Evolutionary conservation across 2,329 filamentous ascomycete species (phyloP).

Genomic region (Boeremia lycopersici): DNA sequence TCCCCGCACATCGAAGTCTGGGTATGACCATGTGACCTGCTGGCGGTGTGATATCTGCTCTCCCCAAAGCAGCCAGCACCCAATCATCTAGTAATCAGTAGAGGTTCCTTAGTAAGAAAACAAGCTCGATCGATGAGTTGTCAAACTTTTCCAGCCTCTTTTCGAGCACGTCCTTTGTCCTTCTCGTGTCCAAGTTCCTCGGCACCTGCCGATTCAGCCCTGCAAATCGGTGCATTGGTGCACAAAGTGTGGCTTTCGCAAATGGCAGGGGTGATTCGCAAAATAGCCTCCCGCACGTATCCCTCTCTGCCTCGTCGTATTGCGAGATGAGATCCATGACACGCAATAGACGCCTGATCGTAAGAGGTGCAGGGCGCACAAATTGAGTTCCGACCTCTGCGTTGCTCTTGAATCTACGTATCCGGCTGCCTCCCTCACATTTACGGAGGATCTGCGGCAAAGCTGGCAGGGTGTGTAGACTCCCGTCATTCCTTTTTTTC

Average conservation of each 20-base stretch:
- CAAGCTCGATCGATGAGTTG: slow-evolving; percentile 11
- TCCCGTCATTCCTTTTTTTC: background rate
- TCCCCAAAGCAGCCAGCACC: slow-evolving; percentile 12
- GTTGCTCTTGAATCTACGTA: background rate
- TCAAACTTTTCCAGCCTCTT: slow-evolving; percentile 9
- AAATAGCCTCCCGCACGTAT: slow-evolving; percentile 22
- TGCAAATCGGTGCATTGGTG: background rate
- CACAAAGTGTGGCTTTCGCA: slow-evolving; percentile 12
- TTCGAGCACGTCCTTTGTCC: slow-evolving; percentile 9
- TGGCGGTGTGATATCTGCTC: slow-evolving; percentile 41
- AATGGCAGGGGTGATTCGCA: slow-evolving; percentile 8
- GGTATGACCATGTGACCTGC: slow-evolving; percentile 31
- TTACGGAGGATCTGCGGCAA: background rate
- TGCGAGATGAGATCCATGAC: slow-evolving; percentile 30
- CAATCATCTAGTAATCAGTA: slow-evolving; percentile 26
- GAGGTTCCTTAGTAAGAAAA: slow-evolving; percentile 2
- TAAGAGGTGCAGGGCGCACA: slow-evolving; percentile 5
- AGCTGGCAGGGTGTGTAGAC: background rate
- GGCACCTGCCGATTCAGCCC: slow-evolving; percentile 10
- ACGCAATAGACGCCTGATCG: slow-evolving; percentile 29
- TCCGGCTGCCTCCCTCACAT: background rate
- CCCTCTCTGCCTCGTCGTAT: slow-evolving; percentile 13
- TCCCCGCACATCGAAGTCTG: slow-evolving; percentile 28
- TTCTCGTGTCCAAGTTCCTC: slow-evolving; percentile 4
- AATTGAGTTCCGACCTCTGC: slow-evolving; percentile 4